Base-by-base conservation (phyloP, 768 basidiomycete species). In the Tricholoma sp. region DNA sequence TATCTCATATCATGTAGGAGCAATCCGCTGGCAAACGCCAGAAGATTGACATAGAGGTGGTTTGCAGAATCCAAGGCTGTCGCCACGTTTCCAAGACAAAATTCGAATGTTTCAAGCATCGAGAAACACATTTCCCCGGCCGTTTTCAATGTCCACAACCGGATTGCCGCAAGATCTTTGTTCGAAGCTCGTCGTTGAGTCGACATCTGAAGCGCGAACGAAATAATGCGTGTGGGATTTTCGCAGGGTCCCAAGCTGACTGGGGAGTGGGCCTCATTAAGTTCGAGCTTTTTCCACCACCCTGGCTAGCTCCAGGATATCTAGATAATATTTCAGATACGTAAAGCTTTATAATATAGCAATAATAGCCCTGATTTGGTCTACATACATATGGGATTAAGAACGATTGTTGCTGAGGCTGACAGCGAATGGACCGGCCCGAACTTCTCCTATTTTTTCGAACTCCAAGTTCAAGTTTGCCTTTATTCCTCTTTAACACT, bases 51-150 rank as follows among this genome's bases (percentile, higher is more conserved):
- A 44, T 45, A 10, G 59, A 60, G 18, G 57, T 57, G 31, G 50
- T 65, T 24, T 65, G 64, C 24, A 61, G 64, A 39, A 57, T 65
- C 39, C 41, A 52, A 2, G 64, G 64, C 11, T 65, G 64, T 48
- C 53, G 59, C 11, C 62, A 65, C 51, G 36, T 63, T 34, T 58
- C 62, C 54, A 59, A 60, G 49, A 63, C 64, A 8, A 56, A 52
- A 28, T 62, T 59, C 34, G 64, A 65, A 31, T 62, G 64, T 54
- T 57, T 56, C 44, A 65, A 65, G 36, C 64, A 65, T 51, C 63
- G 64, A 24, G 64, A 65, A 45, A 65, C 64, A 13, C 64, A 65
- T 32, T 65, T 65, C 47, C 59, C 62, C 4, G 59, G 59, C 13
- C 60, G 64, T 48, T 65, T 63, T 33, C 57, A 48, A 41, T 65